Percentiles rank a stretch among this genome's conserved stretches.
These are phyloP conservation scores for Prototheca wickerhamii DNA, from an alignment of 163 green algal species.

Conservation along the genomic window DNA sequence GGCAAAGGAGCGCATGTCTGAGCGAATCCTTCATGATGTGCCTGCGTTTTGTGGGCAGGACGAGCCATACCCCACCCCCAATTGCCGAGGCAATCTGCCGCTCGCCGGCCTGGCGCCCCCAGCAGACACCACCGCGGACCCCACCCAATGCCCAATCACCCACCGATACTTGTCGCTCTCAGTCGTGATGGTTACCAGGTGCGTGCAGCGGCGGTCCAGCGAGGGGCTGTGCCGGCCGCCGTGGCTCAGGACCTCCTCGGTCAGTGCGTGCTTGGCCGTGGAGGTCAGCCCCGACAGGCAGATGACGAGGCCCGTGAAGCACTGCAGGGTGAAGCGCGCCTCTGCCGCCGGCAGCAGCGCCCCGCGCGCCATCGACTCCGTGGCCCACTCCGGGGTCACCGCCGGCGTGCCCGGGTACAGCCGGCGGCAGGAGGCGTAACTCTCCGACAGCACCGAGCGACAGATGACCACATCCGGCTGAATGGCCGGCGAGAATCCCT, in stretches of 20 bases:
- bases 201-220: slow-evolving; percentile 24
- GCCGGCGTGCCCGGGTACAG: not conserved
- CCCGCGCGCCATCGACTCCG: not conserved
- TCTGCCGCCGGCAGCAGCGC: not conserved
- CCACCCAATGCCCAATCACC: not conserved
- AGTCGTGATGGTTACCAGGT: slow-evolving; percentile 22
- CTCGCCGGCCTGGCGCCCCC: no score
- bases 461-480: no score
- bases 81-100: no score
- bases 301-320: slow-evolving; percentile 16
- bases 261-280: slow-evolving; percentile 10
- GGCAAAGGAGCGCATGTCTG: no score
- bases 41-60: no score
- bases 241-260: not conserved
- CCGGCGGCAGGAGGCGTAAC: not conserved
- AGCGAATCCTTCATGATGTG: no score
- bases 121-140: no score
- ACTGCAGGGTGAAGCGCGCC: not conserved
- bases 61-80: no score
- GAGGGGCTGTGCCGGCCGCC: slow-evolving; percentile 15
- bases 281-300: slow-evolving; percentile 24
- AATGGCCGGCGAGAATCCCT: no score
- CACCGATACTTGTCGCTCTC: slow-evolving; percentile 28
- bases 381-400: not conserved
- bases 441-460: no score